Evolutionary conservation across 495 filamentous ascomycete species (phyloP).

Genomic region (Podospora anserina): DNA sequence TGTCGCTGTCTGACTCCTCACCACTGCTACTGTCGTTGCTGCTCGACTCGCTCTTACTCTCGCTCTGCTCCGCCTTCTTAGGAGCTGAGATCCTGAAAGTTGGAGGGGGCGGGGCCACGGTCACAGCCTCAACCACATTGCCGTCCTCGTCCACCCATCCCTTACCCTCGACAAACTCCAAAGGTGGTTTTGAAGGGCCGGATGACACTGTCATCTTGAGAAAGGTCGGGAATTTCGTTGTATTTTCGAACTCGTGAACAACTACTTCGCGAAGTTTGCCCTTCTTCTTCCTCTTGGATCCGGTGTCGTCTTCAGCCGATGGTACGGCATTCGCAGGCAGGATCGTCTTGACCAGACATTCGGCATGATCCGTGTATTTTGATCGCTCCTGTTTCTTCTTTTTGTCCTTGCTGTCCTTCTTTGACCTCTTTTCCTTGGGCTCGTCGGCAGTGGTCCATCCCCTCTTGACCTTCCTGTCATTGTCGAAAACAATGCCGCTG

Average conservation of each 20-base stretch:
- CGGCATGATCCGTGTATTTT: conserved; percentile 71
- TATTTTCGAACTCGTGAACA: conserved; percentile 79
- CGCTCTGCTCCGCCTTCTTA: conserved; percentile 1
- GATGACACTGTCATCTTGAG: conserved; percentile 50
- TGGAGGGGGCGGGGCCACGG: conserved; percentile 24
- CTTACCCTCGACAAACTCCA: conserved; percentile 68
- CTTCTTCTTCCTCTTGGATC: conserved; percentile 55
- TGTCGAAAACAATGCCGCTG: conserved; percentile 66
- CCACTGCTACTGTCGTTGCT: not conserved
- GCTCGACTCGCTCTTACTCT: not conserved
- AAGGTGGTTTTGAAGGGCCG: conserved; percentile 33
- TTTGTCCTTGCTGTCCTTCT: conserved; percentile 51
- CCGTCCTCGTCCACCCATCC: conserved; percentile 86
- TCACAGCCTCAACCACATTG: conserved; percentile 62
- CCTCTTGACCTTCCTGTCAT: conserved; percentile 75
- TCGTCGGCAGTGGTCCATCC: conserved; percentile 77
- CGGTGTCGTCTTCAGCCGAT: conserved; percentile 42
- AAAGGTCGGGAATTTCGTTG: conserved; percentile 73
- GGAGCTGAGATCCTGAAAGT: conserved; percentile 10
- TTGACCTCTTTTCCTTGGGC: conserved; percentile 53
- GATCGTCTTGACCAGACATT: conserved; percentile 79
- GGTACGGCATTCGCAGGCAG: conserved; percentile 58
- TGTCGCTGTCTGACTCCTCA: conserved; percentile 18
- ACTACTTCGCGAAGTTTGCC: conserved; percentile 51
- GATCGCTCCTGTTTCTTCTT: conserved; percentile 58